Conservation (phyloP, 176 grass and related monocot species). For the Oryza coarctata region DNA sequence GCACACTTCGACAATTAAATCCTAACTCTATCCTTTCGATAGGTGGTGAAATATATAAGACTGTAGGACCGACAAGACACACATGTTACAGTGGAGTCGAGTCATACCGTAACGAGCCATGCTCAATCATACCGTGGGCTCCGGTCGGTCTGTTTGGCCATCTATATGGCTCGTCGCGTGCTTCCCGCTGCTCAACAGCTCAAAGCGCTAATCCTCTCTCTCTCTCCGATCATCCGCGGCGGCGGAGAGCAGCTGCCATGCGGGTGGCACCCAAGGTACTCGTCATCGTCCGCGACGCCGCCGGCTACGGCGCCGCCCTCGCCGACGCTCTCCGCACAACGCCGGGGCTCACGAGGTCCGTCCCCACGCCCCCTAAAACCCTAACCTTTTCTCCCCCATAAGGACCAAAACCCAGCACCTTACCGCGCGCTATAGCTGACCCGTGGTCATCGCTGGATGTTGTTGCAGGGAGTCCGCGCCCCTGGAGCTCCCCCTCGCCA, state of each 20-base stretch:
- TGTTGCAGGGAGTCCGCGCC: conserved; percentile 51
- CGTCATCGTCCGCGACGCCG: conserved; percentile 56
- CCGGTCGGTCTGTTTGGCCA: too few species aligned
- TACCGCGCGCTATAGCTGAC: neutral
- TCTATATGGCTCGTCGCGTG: neutral
- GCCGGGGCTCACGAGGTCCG: conserved; percentile 59
- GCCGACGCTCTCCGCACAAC: conserved; percentile 46
- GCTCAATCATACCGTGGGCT: too few species aligned
- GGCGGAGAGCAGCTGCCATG: conserved; percentile 43
- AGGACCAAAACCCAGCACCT: neutral
- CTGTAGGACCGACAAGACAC: too few species aligned
- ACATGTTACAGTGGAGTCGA: too few species aligned
- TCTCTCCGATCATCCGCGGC: conserved; percentile 11
- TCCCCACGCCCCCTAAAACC: conserved; percentile 38
- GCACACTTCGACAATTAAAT: too few species aligned
- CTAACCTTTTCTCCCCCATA: neutral
- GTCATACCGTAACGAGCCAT: too few species aligned
- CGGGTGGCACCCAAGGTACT: conserved; percentile 52
- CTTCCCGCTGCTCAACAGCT: too few species aligned
- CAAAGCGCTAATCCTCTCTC: neutral
- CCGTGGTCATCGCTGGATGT: conserved; percentile 3
- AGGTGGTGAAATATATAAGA: too few species aligned
- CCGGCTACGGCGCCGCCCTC: conserved; percentile 58
- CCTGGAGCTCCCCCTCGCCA: conserved; percentile 56
- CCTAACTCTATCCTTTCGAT: too few species aligned